A percentile compares a stretch with the other conserved stretches of the same genome.
phyloP scores from a whole-genome alignment of 371 early-diverging fungal genomes.

The Rhizomucor miehei region DNA sequence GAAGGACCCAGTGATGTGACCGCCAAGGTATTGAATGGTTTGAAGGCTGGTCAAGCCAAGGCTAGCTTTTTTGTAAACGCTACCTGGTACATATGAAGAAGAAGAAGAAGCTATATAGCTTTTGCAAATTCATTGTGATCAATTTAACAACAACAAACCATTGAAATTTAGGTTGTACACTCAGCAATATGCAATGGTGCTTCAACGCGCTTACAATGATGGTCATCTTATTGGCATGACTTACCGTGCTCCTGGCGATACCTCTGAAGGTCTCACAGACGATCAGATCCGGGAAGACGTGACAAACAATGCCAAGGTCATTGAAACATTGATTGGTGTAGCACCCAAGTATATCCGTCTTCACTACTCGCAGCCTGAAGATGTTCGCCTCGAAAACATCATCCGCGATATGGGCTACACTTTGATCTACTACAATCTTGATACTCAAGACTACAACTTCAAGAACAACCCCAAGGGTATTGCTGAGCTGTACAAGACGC shows the following conservation, averaged over 20 bases:
- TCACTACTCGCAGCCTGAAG: slow-evolving; percentile 48
- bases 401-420: slow-evolving; percentile 48
- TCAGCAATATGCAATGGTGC: slow-evolving; percentile 53
- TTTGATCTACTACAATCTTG: slow-evolving; percentile 51
- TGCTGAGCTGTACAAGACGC: slow-evolving; percentile 36
- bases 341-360: slow-evolving; percentile 54
- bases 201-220: slow-evolving; percentile 49
- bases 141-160: too few species aligned
- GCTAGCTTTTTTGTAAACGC: slow-evolving; percentile 62
- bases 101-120: slow-evolving; percentile 2
- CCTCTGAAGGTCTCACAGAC: slow-evolving; percentile 40
- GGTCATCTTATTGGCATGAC: slow-evolving; percentile 63
- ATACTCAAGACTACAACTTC: slow-evolving; percentile 53
- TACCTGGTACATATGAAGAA: slow-evolving; percentile 38
- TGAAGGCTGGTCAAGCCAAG: slow-evolving; percentile 48
- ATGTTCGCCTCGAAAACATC: slow-evolving; percentile 37
- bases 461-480: slow-evolving; percentile 36
- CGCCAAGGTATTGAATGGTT: slow-evolving; percentile 49
- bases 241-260: slow-evolving; percentile 52
- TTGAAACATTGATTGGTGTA: slow-evolving; percentile 46
- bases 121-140: too few species aligned
- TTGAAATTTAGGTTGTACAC: slow-evolving; percentile 26
- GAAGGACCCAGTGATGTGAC: slow-evolving; percentile 65
- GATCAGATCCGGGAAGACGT: slow-evolving; percentile 45
- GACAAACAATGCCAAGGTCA: slow-evolving; percentile 42